Base-by-base conservation (phyloP, 2,329 filamentous ascomycete species). In the Penicillium vulpinum region DNA sequence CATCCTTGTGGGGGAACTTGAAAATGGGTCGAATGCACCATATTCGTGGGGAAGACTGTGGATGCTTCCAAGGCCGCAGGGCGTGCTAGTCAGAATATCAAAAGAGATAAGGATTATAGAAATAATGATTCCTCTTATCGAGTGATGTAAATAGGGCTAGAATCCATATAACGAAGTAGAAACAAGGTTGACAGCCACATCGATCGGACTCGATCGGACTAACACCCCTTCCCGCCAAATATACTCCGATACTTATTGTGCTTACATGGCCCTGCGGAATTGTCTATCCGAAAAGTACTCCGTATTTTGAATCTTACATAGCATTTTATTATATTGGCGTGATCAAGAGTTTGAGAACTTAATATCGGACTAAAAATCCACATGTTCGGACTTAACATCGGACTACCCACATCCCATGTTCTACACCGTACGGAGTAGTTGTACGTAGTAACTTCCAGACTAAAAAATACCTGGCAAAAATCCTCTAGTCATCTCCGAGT, bases 51-150 rank as follows among this genome's bases (percentile, higher is more conserved):
- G 28, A 31, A 31, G 15, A 10, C 31, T 28, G 21, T 28, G 48
- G 54, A 54, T 41, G 21, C 21, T 21, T 45, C 56, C 49, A 61
- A 57, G 52, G 29, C 53, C 46, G 33, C 8, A 57, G 53, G 46
- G 57, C 53, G 53, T 49, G 35, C 21, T n/a, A 18, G n/a, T 26
- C n/a, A 13, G 18, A 29, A 11, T 6, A 10, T 36, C 5, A 16
- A 22, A 39, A 15, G 16, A 28, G 13, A 29, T 2, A 40, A n/a
- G 15, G n/a, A 15, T 29, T 13, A 4, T 29, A 11, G 43, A 21
- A n/a, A 45, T 15, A 10, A 26, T 26, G 4, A 16, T 35, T 47
- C 3, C 13, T 11, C 2, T 47, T 10, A 45, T 18, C 2, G 15
- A 47, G 28, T 22, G 28, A 45, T 47, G 1, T 8, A 18, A 21